These are phyloP conservation scores for Talaromyces sp. DNA, from an alignment of 2,329 filamentous ascomycete genomes.

Conservation along the genomic window DNA sequence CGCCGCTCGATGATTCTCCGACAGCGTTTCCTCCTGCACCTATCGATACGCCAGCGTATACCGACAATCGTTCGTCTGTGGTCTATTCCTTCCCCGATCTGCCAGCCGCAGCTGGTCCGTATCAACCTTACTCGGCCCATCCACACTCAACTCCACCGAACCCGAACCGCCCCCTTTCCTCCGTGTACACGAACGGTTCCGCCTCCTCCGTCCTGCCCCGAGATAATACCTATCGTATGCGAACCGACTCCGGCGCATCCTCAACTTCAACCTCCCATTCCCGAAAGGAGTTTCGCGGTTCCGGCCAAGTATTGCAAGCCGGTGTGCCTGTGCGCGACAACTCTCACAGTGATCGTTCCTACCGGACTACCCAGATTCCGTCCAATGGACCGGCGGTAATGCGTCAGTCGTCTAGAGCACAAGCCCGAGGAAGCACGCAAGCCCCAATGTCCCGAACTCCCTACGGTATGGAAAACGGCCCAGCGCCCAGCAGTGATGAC, in stretches of 20 bases:
- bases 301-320: conserved; percentile 60
- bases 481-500: conserved; percentile 74
- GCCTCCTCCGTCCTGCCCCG: conserved; percentile 41
- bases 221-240: conserved; percentile 56
- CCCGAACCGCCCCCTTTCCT: conserved; percentile 50
- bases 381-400: conserved; percentile 68
- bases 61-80: conserved; percentile 48
- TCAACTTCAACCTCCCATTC: conserved; percentile 59
- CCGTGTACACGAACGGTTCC: conserved; percentile 51
- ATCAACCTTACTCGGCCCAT: conserved; percentile 48
- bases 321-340: conserved; percentile 67
- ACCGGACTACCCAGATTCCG: conserved; percentile 63
- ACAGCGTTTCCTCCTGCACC: conserved; percentile 25
- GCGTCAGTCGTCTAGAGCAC: conserved; percentile 74
- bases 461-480: conserved; percentile 61
- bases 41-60: conserved; percentile 24
- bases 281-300: conserved; percentile 66
- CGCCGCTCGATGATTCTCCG: conserved; percentile 22
- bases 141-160: conserved; percentile 41
- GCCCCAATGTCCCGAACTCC: conserved; percentile 45
- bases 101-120: conserved; percentile 47
- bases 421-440: conserved; percentile 52
- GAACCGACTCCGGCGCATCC: conserved; percentile 61
- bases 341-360: conserved; percentile 69
- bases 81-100: conserved; percentile 49